Evolutionary conservation across 352 stramenopile species (phyloP), one percentile per base, ranked within the genome.

Genomic region (Phytophthora fragariae): DNA sequence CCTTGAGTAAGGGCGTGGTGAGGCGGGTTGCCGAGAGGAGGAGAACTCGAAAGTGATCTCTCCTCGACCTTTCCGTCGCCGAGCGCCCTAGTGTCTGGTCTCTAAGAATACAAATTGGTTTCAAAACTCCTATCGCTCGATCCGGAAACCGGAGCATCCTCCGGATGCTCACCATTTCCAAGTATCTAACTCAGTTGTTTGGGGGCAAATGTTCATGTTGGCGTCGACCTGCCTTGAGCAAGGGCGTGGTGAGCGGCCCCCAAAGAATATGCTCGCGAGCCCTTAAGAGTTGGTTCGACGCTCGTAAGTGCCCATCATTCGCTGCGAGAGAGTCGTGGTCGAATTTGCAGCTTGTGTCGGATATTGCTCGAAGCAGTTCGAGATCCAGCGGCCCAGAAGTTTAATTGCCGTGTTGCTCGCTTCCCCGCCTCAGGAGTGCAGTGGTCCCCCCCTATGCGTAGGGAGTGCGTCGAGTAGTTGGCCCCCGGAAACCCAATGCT

Each of bases 241-340:
- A 65, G 65, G 49, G 57, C 56, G 65, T 57, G 57, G 56, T 56
- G 56, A 71, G 56, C 33, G 63, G 44, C 63, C 63, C 63, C 55
- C 44, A 60, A 15, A 31, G 49, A n/a, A 61, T 56, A n/a, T 65
- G 50, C 65, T 72, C 27, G 27, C 37, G n/a, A 8, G 64, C 3
- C 21, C 44, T 55, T 56, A 35, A 14, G n/a, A 31, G 8, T 55
- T 39, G 8, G 50, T 1, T 31, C n/a, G 35, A 56, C 6, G 24
- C 2, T 0, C 24, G 29, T 57, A 3, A 11, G 8, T 19, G 2
- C 31, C 33, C 1, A 60, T 12, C 64, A 71, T 71, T 24, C 47
- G 24, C 1, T 17, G 46, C 0, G 64, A 35, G 9, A 71, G 64
- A 5, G 55, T 56, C 4, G 17, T 50, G 0, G 56, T 71, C 7